Evolutionary conservation across 129 eudicot species (phyloP), one percentile per base, ranked within the genome.

Genomic region (Saussurea involucrata): DNA sequence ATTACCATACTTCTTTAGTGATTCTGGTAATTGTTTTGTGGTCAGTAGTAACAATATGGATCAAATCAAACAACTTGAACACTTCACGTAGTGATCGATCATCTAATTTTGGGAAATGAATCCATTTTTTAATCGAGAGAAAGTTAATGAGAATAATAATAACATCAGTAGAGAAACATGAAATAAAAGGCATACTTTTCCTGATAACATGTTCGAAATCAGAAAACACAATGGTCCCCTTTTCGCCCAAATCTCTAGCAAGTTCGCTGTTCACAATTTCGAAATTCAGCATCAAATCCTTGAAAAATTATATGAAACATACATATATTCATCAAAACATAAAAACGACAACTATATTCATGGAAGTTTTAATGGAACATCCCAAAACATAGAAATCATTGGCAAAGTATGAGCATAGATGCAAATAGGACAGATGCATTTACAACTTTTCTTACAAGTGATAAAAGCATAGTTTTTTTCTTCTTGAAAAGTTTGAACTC

Each of bases 1-100:
- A 63, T 24, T 27, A 40, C 49, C 85, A 67, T 86, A 95, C 98
- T 88, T 95, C 97, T 83, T 89, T 88, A 69, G 96, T 95, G 75
- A 95, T 86, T 81, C 97, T 86, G 46, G 92, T 86, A 49, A 94
- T 88, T 11, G 91, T 91, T 78, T 85, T 79, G 81, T 91, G 98
- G 85, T 94, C 97, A 63, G 98, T 91, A 2, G 98, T 94, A 74
- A 94, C 73, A 46, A 89, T 81, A 82, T 91, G 98, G 63, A 94
- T 94, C 70, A 94, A 78, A 82, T 94, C 98, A 83, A 94, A 94
- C 85, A 94, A 66, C 86, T 89, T 94, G 93, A 94, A 94, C 81
- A 91, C 97, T 80, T 94, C 98, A 77, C 44, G 65, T 57, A 94
- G 87, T 3, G 97, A 83, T 13, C 96, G 87, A 71, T 91, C 97